A percentile compares a stretch with the other conserved stretches of the same genome.
These are phyloP conservation scores for Pulveroboletus sp. DNA, from an alignment of 768 basidiomycete genomes.

Conservation along the genomic window DNA sequence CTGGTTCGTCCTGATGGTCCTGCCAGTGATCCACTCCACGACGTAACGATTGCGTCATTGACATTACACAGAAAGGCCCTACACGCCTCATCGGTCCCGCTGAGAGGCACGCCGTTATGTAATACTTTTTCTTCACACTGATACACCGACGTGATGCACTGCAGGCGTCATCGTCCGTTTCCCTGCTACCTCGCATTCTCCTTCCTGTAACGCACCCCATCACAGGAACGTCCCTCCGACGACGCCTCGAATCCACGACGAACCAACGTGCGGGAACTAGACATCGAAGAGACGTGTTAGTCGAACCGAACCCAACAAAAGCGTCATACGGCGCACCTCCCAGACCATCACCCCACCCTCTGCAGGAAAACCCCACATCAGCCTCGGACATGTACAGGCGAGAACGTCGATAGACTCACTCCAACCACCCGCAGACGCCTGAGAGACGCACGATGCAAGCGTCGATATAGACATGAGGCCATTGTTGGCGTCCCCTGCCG, in stretches of 20 bases:
- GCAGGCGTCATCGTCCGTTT: too few relatives aligned
- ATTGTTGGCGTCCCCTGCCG: constrained; percentile 42
- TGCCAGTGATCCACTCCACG: too few relatives aligned
- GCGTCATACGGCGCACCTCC: background rate
- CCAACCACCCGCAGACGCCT: constrained; percentile 30
- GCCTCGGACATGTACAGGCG: too few relatives aligned
- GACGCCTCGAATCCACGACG: background rate
- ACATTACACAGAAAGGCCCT: too few relatives aligned
- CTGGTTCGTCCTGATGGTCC: too few relatives aligned
- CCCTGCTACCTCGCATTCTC: background rate
- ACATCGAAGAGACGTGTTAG: background rate
- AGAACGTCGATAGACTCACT: background rate
- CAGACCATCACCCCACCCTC: background rate
- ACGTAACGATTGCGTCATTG: background rate
- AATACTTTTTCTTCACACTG: too few relatives aligned
- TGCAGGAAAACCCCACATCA: background rate
- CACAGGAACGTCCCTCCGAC: background rate
- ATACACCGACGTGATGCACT: too few relatives aligned
- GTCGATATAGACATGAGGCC: constrained; percentile 52
- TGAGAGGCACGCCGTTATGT: background rate
- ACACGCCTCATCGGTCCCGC: background rate
- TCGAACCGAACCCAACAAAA: background rate
- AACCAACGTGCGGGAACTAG: background rate
- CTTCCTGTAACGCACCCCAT: background rate
- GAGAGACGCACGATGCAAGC: constrained; percentile 54